Base-by-base conservation (phyloP, 306 rosid genomes). In the Dalbergia cultrata region DNA sequence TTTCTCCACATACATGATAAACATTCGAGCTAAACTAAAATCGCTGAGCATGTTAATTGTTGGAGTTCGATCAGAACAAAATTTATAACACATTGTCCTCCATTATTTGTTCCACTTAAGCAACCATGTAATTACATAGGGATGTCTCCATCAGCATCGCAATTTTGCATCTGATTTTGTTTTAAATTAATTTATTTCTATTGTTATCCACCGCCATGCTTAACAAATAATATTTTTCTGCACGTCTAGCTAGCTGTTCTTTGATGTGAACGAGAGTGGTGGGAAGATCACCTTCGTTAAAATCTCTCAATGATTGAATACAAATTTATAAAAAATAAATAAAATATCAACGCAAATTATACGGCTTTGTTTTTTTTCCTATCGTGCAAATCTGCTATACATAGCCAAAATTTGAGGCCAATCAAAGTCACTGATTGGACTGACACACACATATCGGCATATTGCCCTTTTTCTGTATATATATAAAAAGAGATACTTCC, bases 81-180 rank as follows among this genome's bases (percentile, higher is more conserved):
- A 52, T 16, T 26, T 26, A 26, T 52, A 52, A 58, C 13, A 18
- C 13, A 21, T 3, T 18, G 12, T 13, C 65, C 8, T 58, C 65
- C 37, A 10, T 59, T 22, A 22, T 59, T 22, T 12, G 65, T 59
- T 22, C 65, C 65, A 59, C 37, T 59, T 5, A 59, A 59, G 11
- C 65, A 59, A 59, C 65, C 16, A 6, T 21, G 6, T 34, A 33
- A 14, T 8, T 26, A 12, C 5, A 26, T 12, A 6, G 5, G 47
- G 39, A 13, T 64, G 49, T 64, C 69, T 64, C 69, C 47, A n/a
- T 34, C 68, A 16, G 22, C 69, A 64, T 34, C 21, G 14, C 3
- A 14, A 62, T 13, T 33, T 62, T 61, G 41, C 68, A 62, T 0
- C 68, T 62, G 18, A 62, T 13, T 62, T 62, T 62, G 68, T 62